A percentile compares a stretch with the other conserved stretches of the same genome.
phyloP scores from a whole-genome alignment of 805 yeast species.

The Citeromyces nyonsensis region DNA sequence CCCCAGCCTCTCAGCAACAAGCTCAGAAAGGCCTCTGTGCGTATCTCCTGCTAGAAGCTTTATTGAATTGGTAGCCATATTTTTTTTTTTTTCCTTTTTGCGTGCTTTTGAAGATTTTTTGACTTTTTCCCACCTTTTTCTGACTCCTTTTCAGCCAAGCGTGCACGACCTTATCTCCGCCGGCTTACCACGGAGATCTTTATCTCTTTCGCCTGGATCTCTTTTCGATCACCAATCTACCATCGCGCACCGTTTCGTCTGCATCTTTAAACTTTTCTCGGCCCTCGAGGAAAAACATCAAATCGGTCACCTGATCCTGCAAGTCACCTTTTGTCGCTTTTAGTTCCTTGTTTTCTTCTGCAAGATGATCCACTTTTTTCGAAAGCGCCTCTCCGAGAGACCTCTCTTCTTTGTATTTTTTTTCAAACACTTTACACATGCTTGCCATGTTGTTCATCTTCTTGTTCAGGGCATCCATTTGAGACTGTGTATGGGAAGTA shows the following conservation, averaged over 20 bases:
- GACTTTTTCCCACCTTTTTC: too few relatives aligned
- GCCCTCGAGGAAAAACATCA: conserved; percentile 69
- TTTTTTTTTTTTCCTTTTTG: background rate
- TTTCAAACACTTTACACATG: conserved; percentile 6
- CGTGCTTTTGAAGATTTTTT: too few relatives aligned
- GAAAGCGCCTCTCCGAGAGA: conserved; percentile 23
- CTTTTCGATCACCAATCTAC: conserved; percentile 33
- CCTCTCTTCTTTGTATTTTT: conserved; percentile 28
- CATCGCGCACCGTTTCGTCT: conserved; percentile 58
- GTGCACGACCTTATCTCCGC: too few relatives aligned
- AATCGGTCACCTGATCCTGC: conserved; percentile 51
- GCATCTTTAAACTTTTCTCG: conserved; percentile 61
- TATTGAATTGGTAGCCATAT: conserved; percentile 56
- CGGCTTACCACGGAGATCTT: conserved; percentile 1
- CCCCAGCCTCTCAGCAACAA: conserved; percentile 49
- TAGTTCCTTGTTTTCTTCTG: conserved; percentile 16
- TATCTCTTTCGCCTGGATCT: conserved; percentile 5
- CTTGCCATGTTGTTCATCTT: conserved; percentile 8
- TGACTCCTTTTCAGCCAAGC: too few relatives aligned
- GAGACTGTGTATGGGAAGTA: background rate
- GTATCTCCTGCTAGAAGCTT: conserved; percentile 54
- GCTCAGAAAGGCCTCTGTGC: conserved; percentile 53
- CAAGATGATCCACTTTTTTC: conserved; percentile 20
- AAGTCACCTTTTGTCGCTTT: conserved; percentile 28
- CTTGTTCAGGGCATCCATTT: conserved; percentile 6